Conservation (phyloP, 1,139 yeast genomes). For the Debaryomycetaceae sp. region DNA sequence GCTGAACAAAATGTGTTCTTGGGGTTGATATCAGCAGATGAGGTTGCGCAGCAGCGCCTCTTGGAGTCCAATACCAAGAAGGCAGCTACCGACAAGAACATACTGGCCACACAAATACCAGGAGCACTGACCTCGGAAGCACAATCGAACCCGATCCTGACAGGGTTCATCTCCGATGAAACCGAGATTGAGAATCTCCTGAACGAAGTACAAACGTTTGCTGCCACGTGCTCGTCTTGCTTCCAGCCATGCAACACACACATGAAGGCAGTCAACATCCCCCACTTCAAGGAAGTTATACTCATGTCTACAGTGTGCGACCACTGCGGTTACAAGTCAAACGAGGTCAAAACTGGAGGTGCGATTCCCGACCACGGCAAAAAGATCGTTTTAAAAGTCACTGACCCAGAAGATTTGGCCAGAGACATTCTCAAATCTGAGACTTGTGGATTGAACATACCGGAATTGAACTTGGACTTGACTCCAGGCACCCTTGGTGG, state of each 20-base stretch:
- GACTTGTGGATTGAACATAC: conserved; percentile 80
- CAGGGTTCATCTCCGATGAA: conserved; percentile 61
- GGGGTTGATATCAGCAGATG: conserved; percentile 83
- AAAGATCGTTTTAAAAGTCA: conserved; percentile 66
- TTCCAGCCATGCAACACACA: conserved; percentile 79
- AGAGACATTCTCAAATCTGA: conserved; percentile 94
- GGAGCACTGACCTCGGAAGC: conserved; percentile 2
- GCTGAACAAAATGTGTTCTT: conserved; percentile 84
- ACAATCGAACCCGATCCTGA: conserved; percentile 39
- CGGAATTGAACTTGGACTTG: conserved; percentile 85
- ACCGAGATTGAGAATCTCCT: conserved; percentile 80
- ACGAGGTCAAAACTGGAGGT: conserved; percentile 98
- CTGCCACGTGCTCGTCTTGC: conserved; percentile 91
- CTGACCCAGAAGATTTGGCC: conserved; percentile 90
- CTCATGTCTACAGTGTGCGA: conserved; percentile 95
- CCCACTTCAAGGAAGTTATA: conserved; percentile 96
- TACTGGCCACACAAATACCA: conserved; percentile 12
- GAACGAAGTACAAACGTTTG: conserved; percentile 89
- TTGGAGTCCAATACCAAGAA: conserved; percentile 35
- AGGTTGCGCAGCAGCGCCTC: conserved; percentile 53
- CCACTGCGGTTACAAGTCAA: conserved; percentile 91
- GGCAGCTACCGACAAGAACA: conserved; percentile 32
- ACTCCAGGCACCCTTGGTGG: conserved; percentile 98
- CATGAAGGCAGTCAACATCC: conserved; percentile 95
- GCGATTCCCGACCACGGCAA: conserved; percentile 86